Base-by-base conservation (phyloP, 1,284 basidiomycete species). In the Rhodotorula sp. region DNA sequence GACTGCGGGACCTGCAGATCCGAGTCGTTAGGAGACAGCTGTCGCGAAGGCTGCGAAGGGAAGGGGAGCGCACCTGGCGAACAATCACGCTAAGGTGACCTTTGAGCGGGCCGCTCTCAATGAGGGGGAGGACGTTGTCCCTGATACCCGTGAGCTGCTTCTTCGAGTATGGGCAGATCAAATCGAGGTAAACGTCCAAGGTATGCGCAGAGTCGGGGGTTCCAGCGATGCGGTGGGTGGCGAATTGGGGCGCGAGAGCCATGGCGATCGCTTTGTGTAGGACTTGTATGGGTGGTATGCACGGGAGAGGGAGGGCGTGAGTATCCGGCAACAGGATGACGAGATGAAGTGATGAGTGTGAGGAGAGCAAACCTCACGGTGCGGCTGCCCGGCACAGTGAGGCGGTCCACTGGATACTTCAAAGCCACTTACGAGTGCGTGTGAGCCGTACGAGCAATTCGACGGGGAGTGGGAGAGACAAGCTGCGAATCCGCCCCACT, bases 191-290 rank as follows among this genome's bases (percentile, higher is more conserved):
- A 44, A 70, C 34, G n/a, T 73, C 93, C 65, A 97, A 84, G 2
- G 89, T 91, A 78, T 96, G 91, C 0, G 88, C 87, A 0, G 92
- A 86, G 46, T 85, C 80, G 56, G 82, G 80, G 30, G 79, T 80
- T 47, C 94, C 60, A 20, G 60, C 94, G 74, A 94, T 84, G 59
- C 89, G 81, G 59, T 92, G 84, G 62, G 90, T 87, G 34, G 84
- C 67, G 40, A 74, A 74, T 40, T 68, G 62, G 7, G 72, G 69
- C 13, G 67, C 67, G 53, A 74, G 64, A 26, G 64, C 64, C 67
- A 66, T 70, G 10, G 20, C 40, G 13, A 0, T 1, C 2, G 53
- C 9, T 31, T 31, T 4, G 34, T 22, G 18, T 22, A 50, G 34
- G 34, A 40, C 18, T 13, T 28, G 52, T n/a, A 50, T 10, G 3